Base-by-base conservation (phyloP, 2,329 filamentous ascomycete species). In the Epichloe baconii region DNA sequence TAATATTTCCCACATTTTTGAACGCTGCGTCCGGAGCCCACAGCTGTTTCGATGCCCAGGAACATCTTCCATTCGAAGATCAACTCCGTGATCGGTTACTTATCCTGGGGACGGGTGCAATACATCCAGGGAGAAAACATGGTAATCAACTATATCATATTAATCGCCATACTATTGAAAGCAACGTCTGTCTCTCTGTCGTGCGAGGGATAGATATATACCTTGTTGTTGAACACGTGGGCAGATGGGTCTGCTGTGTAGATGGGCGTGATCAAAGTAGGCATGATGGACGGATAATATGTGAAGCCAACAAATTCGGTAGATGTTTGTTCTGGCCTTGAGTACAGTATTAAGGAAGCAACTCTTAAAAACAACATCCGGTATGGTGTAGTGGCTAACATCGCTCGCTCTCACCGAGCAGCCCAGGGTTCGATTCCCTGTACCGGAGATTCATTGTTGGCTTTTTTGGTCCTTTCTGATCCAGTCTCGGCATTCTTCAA, bases 121-220 rank as follows among this genome's bases (percentile, higher is more conserved):
- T 31, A 69, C 71, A 11, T 65, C 58, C 26, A 68, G 69, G 57
- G 78, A 82, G 67, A 89, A 82, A 3, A 90, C 86, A 66, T 89
- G 85, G 74, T 90, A 90, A 71, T 90, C 86, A 51, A 71, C 4
- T 2, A 89, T 90, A 70, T 88, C 23, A 23, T 2, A 89, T 65
- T 89, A 86, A 69, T 88, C 85, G 62, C 86, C 86, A 74, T 88
- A 74, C 89, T 85, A 70, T 90, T 89, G 73, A 85, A 83, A 52
- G 77, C 52, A 65, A 88, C 86, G 66, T 81, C 77, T 5, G 83
- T 86, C 65, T 87, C 82, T 57, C 84, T 78, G 67, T 90, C 85
- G 68, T 90, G 85, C 90, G 85, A 89, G 19, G 86, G 85, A 70
- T 89, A 90, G 68, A 90, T 78, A 72, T 88, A 90, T 54, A 90